Evolutionary conservation across 345 rosid species (phyloP), one percentile per base, ranked within the genome.

Genomic region (Excoecaria agallocha): DNA sequence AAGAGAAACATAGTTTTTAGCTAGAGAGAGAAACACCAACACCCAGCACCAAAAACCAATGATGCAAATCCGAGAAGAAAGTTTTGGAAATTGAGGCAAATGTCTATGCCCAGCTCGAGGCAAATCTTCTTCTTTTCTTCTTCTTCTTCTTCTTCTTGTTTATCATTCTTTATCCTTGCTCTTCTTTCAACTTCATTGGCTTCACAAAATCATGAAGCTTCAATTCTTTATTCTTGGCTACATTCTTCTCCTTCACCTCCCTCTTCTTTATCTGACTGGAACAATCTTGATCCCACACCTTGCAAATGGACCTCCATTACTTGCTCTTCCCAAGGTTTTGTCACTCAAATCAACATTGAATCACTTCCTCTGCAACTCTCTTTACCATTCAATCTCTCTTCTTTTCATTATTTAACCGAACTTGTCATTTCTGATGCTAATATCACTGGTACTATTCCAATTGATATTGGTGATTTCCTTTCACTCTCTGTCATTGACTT

Each of bases 251-350:
- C 84, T 24, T 61, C 76, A 17, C 55, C 84, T 52, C 75, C 88
- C 2, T 74, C 91, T 58, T 79, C 75, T 67, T 77, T 85, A 59
- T 85, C 89, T 8, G 74, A 80, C 75, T 94, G 97, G 98, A 92
- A 90, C 82, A 74, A 58, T 56, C 73, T 71, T 41, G 94, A 91
- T 82, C 41, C 82, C 66, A 77, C 82, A 16, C 96, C 98, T 46
- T 94, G 98, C 79, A 84, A 84, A 77, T 94, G 97, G 98, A 77
- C 92, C 82, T 88, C 84, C 85, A 83, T 94, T 61, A 84, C 85
- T 59, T 94, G 97, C 19, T 88, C 96, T 19, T 70, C 87, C 38
- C 86, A 79, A 73, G 91, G 90, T 54, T 87, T 81, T 68, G 92
- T 94, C 80, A 84, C 90, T 46, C 85, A 83, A 57, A 94, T 94